Evolutionary conservation across 2,329 filamentous ascomycete species (phyloP).

Genomic region (Alternaria conjuncta): DNA sequence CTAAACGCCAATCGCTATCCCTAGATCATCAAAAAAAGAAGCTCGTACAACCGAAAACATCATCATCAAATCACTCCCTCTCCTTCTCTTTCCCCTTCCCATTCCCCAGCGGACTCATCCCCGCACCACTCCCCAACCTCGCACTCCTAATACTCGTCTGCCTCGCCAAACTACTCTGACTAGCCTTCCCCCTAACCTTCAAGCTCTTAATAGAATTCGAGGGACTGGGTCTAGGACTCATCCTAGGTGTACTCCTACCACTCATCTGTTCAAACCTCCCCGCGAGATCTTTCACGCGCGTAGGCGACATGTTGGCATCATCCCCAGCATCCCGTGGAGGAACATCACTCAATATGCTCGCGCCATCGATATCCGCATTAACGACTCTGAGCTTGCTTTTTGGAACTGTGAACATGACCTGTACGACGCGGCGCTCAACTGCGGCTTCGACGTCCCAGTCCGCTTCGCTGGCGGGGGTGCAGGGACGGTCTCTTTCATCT

Average conservation of each 20-base stretch:
- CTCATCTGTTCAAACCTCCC: slow-evolving; percentile 40
- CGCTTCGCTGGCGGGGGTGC: slow-evolving; percentile 48
- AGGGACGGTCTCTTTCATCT: slow-evolving; percentile 23
- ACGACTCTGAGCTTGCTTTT: slow-evolving; percentile 87
- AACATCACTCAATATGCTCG: slow-evolving; percentile 32
- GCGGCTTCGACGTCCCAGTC: slow-evolving; percentile 61
- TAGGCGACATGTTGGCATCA: slow-evolving; percentile 13
- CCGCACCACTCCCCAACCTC: neutral
- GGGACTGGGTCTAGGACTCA: slow-evolving; percentile 24
- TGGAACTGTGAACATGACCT: slow-evolving; percentile 88
- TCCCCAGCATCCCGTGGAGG: slow-evolving; percentile 16
- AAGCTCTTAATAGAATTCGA: slow-evolving; percentile 31
- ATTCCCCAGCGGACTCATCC: slow-evolving; percentile 1
- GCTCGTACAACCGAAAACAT: neutral
- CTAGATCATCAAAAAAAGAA: neutral
- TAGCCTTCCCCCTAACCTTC: slow-evolving; percentile 31
- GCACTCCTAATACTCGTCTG: slow-evolving; percentile 6
- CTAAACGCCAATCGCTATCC: neutral
- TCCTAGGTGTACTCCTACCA: neutral
- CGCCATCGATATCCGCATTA: slow-evolving; percentile 59
- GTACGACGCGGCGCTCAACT: slow-evolving; percentile 55
- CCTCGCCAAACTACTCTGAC: slow-evolving; percentile 16
- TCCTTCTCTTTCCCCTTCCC: slow-evolving; percentile 4
- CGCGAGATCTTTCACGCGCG: slow-evolving; percentile 38
- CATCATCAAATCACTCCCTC: too few species aligned